phyloP scores from a whole-genome alignment of 2,329 filamentous ascomycete species.

The Epichloe aotearoae region DNA sequence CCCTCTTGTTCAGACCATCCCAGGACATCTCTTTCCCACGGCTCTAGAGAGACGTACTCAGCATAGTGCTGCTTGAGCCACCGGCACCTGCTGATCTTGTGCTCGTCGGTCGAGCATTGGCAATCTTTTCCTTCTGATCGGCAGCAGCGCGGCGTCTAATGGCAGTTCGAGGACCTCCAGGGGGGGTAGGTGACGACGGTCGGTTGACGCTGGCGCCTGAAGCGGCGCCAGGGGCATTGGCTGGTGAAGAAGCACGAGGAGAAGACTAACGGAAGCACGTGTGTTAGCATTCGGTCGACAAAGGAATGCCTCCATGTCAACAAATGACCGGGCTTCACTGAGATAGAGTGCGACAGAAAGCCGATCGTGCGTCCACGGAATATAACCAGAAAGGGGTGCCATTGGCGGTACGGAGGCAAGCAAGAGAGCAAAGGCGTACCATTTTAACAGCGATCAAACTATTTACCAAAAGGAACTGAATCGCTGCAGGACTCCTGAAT shows the following conservation, averaged over 20 bases:
- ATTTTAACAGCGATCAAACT: constrained; percentile 14
- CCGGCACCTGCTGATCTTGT: constrained; percentile 89
- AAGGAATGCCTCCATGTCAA: too few relatives aligned
- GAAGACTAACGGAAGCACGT: constrained; percentile 32
- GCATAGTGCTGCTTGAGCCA: constrained; percentile 94
- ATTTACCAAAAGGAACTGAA: constrained; percentile 12
- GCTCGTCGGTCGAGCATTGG: constrained; percentile 84
- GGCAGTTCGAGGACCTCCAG: constrained; percentile 86
- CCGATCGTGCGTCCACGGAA: background rate
- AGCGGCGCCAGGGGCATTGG: constrained; percentile 41
- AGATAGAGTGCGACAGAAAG: background rate
- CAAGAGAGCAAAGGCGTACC: constrained; percentile 14
- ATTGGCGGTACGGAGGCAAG: background rate
- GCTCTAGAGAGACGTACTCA: constrained; percentile 61
- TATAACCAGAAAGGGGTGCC: background rate
- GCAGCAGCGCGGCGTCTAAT: constrained; percentile 91
- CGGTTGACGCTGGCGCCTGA: constrained; percentile 61
- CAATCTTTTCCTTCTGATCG: constrained; percentile 93
- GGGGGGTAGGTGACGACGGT: constrained; percentile 76
- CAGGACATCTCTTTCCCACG: too few relatives aligned
- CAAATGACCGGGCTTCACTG: background rate
- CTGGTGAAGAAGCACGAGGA: constrained; percentile 46
- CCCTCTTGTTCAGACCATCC: background rate
- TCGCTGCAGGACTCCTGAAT: constrained; percentile 21
- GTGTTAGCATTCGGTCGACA: background rate